Evolutionary conservation across 345 rosid genomes (phyloP).

Genomic region (Garcia nutans): DNA sequence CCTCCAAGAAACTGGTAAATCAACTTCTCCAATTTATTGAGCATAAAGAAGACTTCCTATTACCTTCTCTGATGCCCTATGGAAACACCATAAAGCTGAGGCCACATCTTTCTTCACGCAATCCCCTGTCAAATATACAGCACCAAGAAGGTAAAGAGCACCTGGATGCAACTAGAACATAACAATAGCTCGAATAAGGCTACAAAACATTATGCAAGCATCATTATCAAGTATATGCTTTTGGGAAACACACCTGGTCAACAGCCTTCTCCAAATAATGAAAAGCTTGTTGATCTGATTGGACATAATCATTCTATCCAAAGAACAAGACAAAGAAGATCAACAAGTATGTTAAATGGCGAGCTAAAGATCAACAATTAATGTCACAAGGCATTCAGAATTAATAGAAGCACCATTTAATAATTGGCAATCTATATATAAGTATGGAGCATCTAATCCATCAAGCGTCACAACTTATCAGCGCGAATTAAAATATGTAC

Average conservation of each 20-base stretch:
- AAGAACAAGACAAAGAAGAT: neutral
- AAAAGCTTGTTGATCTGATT: slow-evolving; percentile 88
- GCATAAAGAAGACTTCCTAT: neutral
- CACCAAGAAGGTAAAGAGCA: slow-evolving; percentile 89
- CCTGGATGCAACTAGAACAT: slow-evolving; percentile 83
- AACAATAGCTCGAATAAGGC: slow-evolving; percentile 30
- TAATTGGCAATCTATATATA: neutral
- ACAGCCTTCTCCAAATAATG: slow-evolving; percentile 87
- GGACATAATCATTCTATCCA: slow-evolving; percentile 66
- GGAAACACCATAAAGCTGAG: slow-evolving; percentile 95
- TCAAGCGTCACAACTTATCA: neutral
- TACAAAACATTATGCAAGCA: slow-evolving; percentile 11
- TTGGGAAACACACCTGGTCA: slow-evolving; percentile 61
- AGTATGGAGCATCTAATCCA: neutral
- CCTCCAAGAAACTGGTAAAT: neutral
- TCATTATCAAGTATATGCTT: neutral
- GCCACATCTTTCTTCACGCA: slow-evolving; percentile 86
- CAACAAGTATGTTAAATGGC: slow-evolving; percentile 1
- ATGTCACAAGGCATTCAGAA: neutral
- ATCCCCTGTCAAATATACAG: slow-evolving; percentile 83
- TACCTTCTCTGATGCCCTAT: slow-evolving; percentile 87
- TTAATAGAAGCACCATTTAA: neutral
- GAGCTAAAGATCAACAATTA: neutral
- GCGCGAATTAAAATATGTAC: neutral
- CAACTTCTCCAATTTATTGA: neutral